A percentile compares a stretch with the other conserved stretches of the same genome.
phyloP scores from a whole-genome alignment of 139 green algal species.

The Chlamydomonas incerta region DNA sequence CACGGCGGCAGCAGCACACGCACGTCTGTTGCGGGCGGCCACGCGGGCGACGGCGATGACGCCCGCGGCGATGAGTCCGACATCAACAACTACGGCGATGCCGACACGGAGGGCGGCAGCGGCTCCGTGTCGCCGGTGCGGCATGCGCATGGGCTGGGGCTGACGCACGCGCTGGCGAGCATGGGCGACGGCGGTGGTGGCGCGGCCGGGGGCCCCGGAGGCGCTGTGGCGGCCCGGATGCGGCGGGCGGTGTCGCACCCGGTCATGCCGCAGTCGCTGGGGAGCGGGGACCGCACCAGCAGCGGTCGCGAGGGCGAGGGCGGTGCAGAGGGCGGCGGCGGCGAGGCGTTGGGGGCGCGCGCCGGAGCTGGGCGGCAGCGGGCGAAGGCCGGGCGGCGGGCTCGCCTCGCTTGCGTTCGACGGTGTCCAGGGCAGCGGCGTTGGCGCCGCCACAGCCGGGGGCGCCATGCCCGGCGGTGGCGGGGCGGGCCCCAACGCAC shows the following conservation, averaged over 20 bases:
- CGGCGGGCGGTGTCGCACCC: not conserved
- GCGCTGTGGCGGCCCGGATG: not conserved
- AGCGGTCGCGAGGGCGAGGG: no score
- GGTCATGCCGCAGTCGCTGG: not conserved
- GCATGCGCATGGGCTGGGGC: no score
- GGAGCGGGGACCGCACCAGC: not conserved
- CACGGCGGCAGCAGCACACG: slow-evolving; percentile 2
- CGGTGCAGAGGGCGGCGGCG: not conserved
- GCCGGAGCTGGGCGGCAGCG: not conserved
- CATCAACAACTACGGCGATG: slow-evolving; percentile 28
- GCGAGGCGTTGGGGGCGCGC: not conserved
- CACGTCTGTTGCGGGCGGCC: not conserved
- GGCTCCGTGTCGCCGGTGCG: not conserved
- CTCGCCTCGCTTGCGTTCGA: not conserved
- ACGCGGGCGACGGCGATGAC: not conserved
- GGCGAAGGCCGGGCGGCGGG: not conserved
- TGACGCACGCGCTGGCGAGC: no score
- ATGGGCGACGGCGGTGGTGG: no score
- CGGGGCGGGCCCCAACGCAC: no score
- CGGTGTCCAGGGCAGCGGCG: not conserved
- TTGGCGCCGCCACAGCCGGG: no score
- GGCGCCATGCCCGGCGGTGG: not conserved
- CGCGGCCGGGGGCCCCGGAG: not conserved
- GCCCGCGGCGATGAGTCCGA: not conserved
- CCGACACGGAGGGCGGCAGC: slow-evolving; percentile 23